Evolutionary conservation across 179 eudicot genomes (phyloP).

Genomic region (Drosera spatulata): DNA sequence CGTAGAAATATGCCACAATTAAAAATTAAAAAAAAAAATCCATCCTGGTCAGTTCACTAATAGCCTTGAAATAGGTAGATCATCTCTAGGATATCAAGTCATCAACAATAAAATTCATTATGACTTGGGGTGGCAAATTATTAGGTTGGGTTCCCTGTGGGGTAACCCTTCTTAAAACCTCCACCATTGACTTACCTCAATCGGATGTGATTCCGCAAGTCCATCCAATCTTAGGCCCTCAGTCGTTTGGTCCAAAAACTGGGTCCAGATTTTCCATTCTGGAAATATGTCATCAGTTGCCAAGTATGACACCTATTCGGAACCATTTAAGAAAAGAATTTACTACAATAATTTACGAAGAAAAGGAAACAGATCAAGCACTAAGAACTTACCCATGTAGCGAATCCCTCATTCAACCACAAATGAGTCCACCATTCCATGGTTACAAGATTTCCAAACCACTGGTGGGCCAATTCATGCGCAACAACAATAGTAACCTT

Average conservation of each 20-base stretch:
- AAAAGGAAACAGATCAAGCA: not conserved
- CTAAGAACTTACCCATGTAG: conserved; percentile 71
- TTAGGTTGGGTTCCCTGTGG: too few relatives aligned
- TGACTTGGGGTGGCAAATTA: too few relatives aligned
- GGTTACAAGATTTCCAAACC: conserved; percentile 99
- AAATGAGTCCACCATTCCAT: conserved; percentile 99
- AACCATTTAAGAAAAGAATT: conserved; percentile 3
- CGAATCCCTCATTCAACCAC: conserved; percentile 98
- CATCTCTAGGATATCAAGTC: too few relatives aligned
- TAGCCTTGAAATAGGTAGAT: too few relatives aligned
- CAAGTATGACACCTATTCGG: conserved; percentile 73
- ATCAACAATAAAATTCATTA: too few relatives aligned
- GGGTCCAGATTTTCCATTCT: conserved; percentile 99
- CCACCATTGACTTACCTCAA: conserved; percentile 41
- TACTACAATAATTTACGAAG: conserved; percentile 1
- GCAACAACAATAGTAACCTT: conserved; percentile 98
- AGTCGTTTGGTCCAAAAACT: conserved; percentile 81
- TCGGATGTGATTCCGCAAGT: conserved; percentile 98
- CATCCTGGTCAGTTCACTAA: too few relatives aligned
- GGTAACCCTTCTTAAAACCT: too few relatives aligned
- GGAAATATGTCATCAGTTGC: conserved; percentile 89
- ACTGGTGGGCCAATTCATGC: conserved; percentile 94
- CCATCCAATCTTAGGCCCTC: conserved; percentile 95
- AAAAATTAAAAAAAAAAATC: too few relatives aligned
- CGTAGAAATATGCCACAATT: too few relatives aligned